phyloP scores from a whole-genome alignment of 2,329 filamentous ascomycete species.

The Didymosphaeria variabile region DNA sequence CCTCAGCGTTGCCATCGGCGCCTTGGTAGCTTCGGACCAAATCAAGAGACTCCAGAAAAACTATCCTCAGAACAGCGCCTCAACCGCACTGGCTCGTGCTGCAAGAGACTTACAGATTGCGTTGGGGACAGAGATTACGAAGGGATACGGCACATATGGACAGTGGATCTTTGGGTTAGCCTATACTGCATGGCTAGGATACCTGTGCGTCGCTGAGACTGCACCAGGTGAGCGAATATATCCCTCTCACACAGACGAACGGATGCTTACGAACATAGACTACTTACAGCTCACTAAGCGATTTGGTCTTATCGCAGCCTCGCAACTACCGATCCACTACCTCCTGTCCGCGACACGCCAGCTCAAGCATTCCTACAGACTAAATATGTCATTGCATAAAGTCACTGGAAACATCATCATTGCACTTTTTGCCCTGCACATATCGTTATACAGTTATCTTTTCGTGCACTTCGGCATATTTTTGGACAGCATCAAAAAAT shows the following conservation, averaged over 20 bases:
- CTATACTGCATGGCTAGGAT: slow-evolving; percentile 12
- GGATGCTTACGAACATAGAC: background rate
- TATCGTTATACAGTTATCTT: background rate
- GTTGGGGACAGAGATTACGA: background rate
- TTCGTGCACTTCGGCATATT: slow-evolving; percentile 11
- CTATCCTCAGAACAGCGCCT: background rate
- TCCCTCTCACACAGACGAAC: background rate
- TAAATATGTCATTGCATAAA: slow-evolving; percentile 7
- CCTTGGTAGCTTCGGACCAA: background rate
- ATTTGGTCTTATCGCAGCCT: slow-evolving; percentile 10
- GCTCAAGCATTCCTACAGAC: background rate
- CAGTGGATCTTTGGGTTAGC: slow-evolving; percentile 4
- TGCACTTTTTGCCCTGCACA: slow-evolving; percentile 3
- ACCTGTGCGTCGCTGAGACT: slow-evolving; percentile 9
- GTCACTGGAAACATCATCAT: slow-evolving; percentile 9
- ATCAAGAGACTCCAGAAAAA: background rate
- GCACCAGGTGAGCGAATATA: background rate
- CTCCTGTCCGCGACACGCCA: slow-evolving; percentile 4
- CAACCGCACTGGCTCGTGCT: background rate
- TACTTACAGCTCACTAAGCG: slow-evolving; percentile 12
- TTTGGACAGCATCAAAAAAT: background rate
- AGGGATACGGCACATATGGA: slow-evolving; percentile 2
- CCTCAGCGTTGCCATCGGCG: slow-evolving; percentile 2
- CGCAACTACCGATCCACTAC: slow-evolving; percentile 14
- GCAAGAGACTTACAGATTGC: background rate